Percentiles rank a stretch among this genome's conserved stretches.
Evolutionary conservation across 2,329 filamentous ascomycete species (phyloP).

Genomic region (Arthrinium puccinioides): DNA sequence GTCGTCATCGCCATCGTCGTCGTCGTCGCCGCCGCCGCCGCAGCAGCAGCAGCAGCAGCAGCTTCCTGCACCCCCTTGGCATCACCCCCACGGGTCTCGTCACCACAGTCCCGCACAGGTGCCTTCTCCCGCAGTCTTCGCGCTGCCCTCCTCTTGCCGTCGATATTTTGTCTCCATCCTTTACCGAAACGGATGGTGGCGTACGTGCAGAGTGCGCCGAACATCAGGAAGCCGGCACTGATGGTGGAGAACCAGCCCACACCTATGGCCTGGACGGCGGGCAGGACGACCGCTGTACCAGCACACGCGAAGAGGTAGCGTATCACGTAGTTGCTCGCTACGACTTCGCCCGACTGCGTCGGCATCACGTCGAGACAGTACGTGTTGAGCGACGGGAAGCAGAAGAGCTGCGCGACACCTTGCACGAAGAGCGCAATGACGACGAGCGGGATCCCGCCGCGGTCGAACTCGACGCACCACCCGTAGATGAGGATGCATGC

Average conservation of each 20-base stretch:
- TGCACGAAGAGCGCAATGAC: conserved; percentile 70
- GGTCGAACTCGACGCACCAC: conserved; percentile 40
- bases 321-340: conserved; percentile 73
- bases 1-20: not conserved
- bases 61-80: too few species aligned
- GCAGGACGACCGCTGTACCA: conserved; percentile 65
- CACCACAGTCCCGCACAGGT: too few species aligned
- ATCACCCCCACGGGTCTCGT: too few species aligned
- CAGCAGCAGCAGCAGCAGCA: too few species aligned
- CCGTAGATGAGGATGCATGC: conserved; percentile 59
- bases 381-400: conserved; percentile 69
- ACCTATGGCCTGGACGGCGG: conserved; percentile 65
- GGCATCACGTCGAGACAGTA: conserved; percentile 83
- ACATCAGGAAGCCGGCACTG: conserved; percentile 27
- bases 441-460: conserved; percentile 50
- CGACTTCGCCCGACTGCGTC: conserved; percentile 60
- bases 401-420: conserved; percentile 67
- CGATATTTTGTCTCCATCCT: conserved; percentile 29
- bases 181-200: conserved; percentile 32
- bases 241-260: conserved; percentile 75
- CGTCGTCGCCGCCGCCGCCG: too few species aligned
- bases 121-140: too few species aligned
- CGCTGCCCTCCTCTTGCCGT: conserved; percentile 17
- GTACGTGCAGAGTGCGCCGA: conserved; percentile 27
- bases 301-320: conserved; percentile 68